Conservation (phyloP, 106 monocot species). For the Apostasia ramifera region DNA sequence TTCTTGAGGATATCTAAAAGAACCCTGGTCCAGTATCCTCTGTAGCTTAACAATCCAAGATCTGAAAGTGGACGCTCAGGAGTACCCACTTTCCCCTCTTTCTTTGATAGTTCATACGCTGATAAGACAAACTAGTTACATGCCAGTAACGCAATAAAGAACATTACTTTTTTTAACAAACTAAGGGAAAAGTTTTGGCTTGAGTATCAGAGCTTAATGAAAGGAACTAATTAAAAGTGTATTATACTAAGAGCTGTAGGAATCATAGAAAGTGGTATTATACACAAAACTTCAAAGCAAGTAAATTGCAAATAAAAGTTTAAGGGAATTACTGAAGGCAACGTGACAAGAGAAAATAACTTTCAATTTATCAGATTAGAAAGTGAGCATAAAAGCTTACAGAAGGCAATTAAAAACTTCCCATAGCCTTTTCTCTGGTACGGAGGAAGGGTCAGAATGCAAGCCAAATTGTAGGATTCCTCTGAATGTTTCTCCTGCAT, state of each 20-base stretch:
- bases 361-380: background rate
- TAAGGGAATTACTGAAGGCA: background rate
- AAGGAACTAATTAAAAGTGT: background rate
- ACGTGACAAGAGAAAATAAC: too few species aligned
- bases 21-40: conserved; percentile 95
- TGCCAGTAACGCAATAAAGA: background rate
- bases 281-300: background rate
- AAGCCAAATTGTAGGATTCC: conserved; percentile 94
- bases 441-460: conserved; percentile 95
- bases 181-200: background rate
- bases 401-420: conserved; percentile 96
- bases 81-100: conserved; percentile 96
- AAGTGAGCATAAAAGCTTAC: conserved; percentile 31
- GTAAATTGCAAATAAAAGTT: background rate
- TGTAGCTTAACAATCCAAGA: conserved; percentile 80
- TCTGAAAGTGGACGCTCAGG: conserved; percentile 97
- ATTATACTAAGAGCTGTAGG: background rate
- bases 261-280: background rate
- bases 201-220: background rate
- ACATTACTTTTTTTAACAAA: background rate
- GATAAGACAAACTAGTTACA: background rate
- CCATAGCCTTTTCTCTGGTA: conserved; percentile 99
- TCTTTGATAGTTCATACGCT: conserved; percentile 99
- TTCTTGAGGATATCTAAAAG: conserved; percentile 93
- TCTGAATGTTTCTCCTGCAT: conserved; percentile 96